Percentiles rank a stretch among this genome's conserved stretches.
Conservation (phyloP, 2,329 filamentous ascomycete species). For the Xylaria sp. region DNA sequence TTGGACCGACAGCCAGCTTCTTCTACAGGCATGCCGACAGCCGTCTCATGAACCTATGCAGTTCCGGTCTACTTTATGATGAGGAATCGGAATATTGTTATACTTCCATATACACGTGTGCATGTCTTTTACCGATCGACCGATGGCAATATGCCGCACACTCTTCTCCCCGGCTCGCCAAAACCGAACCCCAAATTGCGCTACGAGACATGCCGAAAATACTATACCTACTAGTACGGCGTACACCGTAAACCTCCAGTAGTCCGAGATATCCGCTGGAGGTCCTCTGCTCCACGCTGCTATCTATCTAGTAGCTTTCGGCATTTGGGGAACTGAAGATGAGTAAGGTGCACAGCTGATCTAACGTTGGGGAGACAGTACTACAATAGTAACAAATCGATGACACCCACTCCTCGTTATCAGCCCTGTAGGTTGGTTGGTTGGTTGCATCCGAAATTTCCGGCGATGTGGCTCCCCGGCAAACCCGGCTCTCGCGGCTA, state of each 20-base stretch:
- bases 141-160: neutral
- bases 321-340: neutral
- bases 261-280: slow-evolving; percentile 20
- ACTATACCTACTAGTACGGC: too few species aligned
- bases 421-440: slow-evolving; percentile 7
- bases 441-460: slow-evolving; percentile 28
- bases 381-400: neutral
- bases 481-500: slow-evolving; percentile 27
- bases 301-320: neutral
- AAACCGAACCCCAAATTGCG: neutral
- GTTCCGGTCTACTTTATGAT: too few species aligned
- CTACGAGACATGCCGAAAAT: neutral
- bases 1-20: neutral
- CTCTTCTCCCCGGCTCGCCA: neutral
- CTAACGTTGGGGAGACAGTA: neutral
- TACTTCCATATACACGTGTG: too few species aligned
- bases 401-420: neutral
- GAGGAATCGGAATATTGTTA: too few species aligned
- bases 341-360: neutral
- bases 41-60: neutral
- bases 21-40: slow-evolving; percentile 7
- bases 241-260: slow-evolving; percentile 3
- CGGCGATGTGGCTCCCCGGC: slow-evolving; percentile 28
- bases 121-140: neutral
- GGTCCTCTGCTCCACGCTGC: neutral